Evolutionary conservation across 140 eudicot genomes (phyloP), one percentile per base, ranked within the genome.

Genomic region (Flaveria floridana): DNA sequence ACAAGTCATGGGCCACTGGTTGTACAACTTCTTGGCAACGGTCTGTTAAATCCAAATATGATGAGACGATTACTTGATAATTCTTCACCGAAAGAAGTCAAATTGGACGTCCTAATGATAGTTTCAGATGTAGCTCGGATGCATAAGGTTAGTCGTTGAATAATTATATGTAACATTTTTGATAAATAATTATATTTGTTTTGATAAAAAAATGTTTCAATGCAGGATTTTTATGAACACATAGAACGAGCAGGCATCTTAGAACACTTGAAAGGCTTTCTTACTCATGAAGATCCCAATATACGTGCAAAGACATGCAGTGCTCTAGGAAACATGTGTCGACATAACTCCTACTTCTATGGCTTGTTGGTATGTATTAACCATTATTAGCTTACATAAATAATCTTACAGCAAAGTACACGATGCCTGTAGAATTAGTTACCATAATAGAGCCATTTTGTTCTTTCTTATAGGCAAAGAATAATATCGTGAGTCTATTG

Each of bases 121-220:
- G 79, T 95, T 63, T 95, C 99, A 50, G 99, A 95, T 76, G 78
- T 95, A 46, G 97, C 99, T 70, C 99, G 99, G 18, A 88, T 91
- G 97, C 96, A 95, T 71, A 91, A 91, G 97, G 99, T 91, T 37
- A 58, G 79, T 20, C 41, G 23, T 26, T 62, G 37, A 21, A 53
- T 21, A 20, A 46, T 56, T 48, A 42, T 7, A 58, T 21, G 30
- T 19, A 55, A 41, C 16, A 73, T 23, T 25, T 19, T 73, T 41
- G 69, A 20, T 10, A 61, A 47, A 23, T 37, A 30, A 56, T 37
- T 11, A 21, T 16, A 50, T 8, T 76, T 8, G 56, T 44, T 61
- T 16, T 59, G 67, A 80, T 19, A 23, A 23, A 44, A 71, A 34
- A 34, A 3, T 18, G 51, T 78, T 65, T 58, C 12, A 18, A 30